These are phyloP conservation scores for Paulownia fortunei DNA, from an alignment of 257 asterid species.

Conservation along the genomic window DNA sequence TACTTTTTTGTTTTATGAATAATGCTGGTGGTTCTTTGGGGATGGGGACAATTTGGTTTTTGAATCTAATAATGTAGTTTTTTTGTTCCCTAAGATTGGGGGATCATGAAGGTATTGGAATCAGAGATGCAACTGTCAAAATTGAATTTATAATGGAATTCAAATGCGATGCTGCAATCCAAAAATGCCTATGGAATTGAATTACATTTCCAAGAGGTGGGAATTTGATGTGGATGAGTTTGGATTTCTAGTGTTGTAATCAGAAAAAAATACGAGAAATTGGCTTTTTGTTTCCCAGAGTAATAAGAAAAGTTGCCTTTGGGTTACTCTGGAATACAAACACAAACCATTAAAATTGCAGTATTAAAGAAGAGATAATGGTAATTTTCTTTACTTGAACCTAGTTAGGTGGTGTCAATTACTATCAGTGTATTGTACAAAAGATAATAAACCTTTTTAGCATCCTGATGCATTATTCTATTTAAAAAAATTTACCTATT, in stretches of 20 bases:
- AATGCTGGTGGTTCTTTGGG: too few species aligned
- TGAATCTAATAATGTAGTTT: background rate
- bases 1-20: background rate
- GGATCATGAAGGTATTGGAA: background rate
- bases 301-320: background rate
- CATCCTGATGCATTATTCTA: slow-evolving; percentile 3
- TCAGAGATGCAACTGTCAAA: background rate
- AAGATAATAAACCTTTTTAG: background rate
- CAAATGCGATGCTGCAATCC: background rate
- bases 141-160: background rate
- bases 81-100: background rate
- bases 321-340: background rate
- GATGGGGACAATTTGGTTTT: background rate
- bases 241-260: background rate
- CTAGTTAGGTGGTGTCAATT: background rate
- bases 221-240: slow-evolving; percentile 2
- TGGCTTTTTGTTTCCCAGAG: background rate
- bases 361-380: background rate
- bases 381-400: slow-evolving; percentile 11
- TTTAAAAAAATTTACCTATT: background rate
- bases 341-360: background rate
- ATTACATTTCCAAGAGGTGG: background rate
- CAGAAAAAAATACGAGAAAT: background rate
- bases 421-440: background rate
- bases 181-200: background rate